Conservation (phyloP, 148 eudicot species). For the Arctostaphylos glauca region DNA sequence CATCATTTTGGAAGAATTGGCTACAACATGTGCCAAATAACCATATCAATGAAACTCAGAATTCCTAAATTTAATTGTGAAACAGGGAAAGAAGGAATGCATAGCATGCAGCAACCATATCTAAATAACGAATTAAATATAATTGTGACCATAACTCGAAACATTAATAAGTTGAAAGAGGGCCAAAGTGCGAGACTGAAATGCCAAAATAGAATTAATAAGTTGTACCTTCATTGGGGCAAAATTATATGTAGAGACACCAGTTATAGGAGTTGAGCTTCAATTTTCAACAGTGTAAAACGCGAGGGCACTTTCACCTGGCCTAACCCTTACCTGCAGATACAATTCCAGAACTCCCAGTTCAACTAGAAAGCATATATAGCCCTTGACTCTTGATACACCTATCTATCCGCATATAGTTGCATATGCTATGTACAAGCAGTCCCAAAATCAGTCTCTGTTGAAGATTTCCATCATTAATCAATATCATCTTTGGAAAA, state of each 20-base stretch:
- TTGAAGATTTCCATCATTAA: too few relatives aligned
- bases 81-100: too few relatives aligned
- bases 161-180: too few relatives aligned
- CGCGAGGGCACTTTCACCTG: constrained; percentile 98
- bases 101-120: too few relatives aligned
- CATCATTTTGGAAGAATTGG: too few relatives aligned
- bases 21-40: too few relatives aligned
- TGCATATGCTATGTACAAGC: neutral
- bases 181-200: neutral
- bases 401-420: neutral
- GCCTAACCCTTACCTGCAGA: constrained; percentile 82
- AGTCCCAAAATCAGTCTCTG: too few relatives aligned
- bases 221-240: constrained; percentile 90
- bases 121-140: too few relatives aligned
- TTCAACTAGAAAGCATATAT: neutral
- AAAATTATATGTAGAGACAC: constrained; percentile 92
- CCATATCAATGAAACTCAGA: too few relatives aligned
- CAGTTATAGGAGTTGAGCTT: constrained; percentile 78
- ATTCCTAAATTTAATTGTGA: too few relatives aligned
- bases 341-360: constrained; percentile 10
- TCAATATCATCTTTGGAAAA: too few relatives aligned
- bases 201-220: neutral
- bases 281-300: constrained; percentile 96
- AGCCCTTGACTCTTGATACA: neutral
- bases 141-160: too few relatives aligned